phyloP scores from a whole-genome alignment of 345 rosid genomes.

The Alliaria petiolata region DNA sequence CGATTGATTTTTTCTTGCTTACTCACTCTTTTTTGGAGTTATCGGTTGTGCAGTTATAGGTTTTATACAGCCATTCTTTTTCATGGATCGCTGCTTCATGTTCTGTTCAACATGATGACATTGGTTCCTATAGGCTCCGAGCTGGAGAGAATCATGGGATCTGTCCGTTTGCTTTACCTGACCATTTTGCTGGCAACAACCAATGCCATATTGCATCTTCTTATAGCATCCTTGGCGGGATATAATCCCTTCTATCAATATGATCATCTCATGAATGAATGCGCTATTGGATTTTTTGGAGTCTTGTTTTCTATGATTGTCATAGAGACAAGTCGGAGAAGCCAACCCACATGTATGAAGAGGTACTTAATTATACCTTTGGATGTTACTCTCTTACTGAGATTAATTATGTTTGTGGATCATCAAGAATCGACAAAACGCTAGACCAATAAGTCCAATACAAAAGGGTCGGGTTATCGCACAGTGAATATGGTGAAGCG shows the following conservation, averaged over 20 bases:
- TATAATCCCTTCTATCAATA: conserved; percentile 53
- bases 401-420: too few species aligned
- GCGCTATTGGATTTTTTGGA: conserved; percentile 93
- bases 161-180: conserved; percentile 70
- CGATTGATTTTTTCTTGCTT: not conserved
- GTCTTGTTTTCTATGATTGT: conserved; percentile 89
- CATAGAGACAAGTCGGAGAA: conserved; percentile 87
- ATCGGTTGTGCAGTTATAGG: conserved; percentile 66
- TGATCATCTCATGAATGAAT: conserved; percentile 57
- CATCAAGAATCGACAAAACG: too few species aligned
- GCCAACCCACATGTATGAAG: too few species aligned
- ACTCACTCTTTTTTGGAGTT: not conserved
- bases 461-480: too few species aligned
- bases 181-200: conserved; percentile 72
- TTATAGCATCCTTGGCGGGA: conserved; percentile 58
- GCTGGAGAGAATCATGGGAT: conserved; percentile 97
- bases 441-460: too few species aligned
- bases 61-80: conserved; percentile 70
- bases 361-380: too few species aligned
- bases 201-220: conserved; percentile 77
- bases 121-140: conserved; percentile 95
- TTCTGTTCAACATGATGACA: conserved; percentile 93
- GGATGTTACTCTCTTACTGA: too few species aligned
- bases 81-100: conserved; percentile 90
- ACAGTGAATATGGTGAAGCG: too few species aligned